A percentile compares a stretch with the other conserved stretches of the same genome.
These are phyloP conservation scores for Conticribra weissflogii DNA, from an alignment of 108 stramenopile species.

Conservation along the genomic window DNA sequence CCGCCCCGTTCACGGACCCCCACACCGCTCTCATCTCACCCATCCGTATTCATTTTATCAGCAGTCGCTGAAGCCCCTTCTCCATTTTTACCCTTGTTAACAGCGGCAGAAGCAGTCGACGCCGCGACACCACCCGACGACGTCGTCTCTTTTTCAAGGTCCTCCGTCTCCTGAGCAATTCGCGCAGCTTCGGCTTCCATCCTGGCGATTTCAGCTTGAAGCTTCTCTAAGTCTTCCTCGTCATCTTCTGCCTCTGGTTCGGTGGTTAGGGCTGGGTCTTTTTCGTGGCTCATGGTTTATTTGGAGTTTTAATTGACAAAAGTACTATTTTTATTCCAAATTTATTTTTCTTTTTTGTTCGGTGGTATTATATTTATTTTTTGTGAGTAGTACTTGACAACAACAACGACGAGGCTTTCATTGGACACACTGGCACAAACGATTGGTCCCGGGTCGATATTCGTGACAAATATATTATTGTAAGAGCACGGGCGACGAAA, in stretches of 20 bases:
- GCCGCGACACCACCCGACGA: conserved; percentile 15
- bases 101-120: conserved; percentile 33
- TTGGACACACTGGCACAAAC: no score
- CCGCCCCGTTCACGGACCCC: neutral
- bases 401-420: no score
- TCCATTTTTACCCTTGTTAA: conserved; percentile 17
- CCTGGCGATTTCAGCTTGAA: conserved; percentile 79
- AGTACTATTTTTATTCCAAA: no score
- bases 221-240: conserved; percentile 62
- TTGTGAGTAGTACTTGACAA: no score
- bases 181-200: conserved; percentile 90
- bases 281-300: conserved; percentile 10
- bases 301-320: neutral
- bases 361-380: no score
- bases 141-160: conserved; percentile 39
- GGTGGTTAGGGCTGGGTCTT: conserved; percentile 11
- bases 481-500: no score
- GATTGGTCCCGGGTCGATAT: no score
- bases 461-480: no score
- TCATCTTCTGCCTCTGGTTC: conserved; percentile 21
- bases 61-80: conserved; percentile 18
- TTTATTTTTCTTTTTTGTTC: no score
- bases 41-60: conserved; percentile 37
- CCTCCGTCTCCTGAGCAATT: conserved; percentile 63
- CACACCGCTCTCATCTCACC: conserved; percentile 11